Base-by-base conservation (phyloP, 371 early-diverging fungal species). In the Rhizopus microsporus region DNA sequence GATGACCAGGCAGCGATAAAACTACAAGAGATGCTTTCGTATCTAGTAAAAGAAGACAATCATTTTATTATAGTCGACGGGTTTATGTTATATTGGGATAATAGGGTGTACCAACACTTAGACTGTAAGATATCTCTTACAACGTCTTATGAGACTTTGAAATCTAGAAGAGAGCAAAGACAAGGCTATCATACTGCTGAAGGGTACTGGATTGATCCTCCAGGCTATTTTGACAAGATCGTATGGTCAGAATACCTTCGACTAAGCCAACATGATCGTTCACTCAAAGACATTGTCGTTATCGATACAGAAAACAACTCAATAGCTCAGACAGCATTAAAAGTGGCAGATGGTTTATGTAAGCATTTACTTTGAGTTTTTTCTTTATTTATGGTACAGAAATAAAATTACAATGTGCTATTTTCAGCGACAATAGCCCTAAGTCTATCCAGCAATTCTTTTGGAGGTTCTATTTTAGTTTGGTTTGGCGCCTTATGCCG, bases 151-250 rank as follows among this genome's bases (percentile, higher is more conserved):
- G 74, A 75, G 4, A 82, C 83, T 6, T 63, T 94, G 40, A 86
- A 88, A 59, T 37, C 65, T 9, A 77, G 95, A 23, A 68, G 95
- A 31, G 85, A 87, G 38, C 69, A 70, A 2, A 76, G 94, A n/a
- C 59, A 76, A 33, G 87, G 83, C 2, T 95, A 93, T 67, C 74
- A 77, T 10, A 94, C 95, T 1, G 51, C 62, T 16, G 45, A 66
- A 79, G 88, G 86, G 0, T 85, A 85, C 45, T 91, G 93, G 94
- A 68, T 60, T 0, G 95, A 94, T 69, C 93, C 95, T n/a, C 92
- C 92, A 1, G 83, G 81, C 2, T 94, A 93, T 62, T 94, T 93
- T 75, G 89, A 91, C 54, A 60, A 74, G 2, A 75, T 92, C 60
- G 95, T 94, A 4, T 94, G 92, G 91, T 93, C 94, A 9, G 80